These are phyloP conservation scores for Coniochaeta sp. DNA, from an alignment of 2,329 filamentous ascomycete species.

Conservation along the genomic window DNA sequence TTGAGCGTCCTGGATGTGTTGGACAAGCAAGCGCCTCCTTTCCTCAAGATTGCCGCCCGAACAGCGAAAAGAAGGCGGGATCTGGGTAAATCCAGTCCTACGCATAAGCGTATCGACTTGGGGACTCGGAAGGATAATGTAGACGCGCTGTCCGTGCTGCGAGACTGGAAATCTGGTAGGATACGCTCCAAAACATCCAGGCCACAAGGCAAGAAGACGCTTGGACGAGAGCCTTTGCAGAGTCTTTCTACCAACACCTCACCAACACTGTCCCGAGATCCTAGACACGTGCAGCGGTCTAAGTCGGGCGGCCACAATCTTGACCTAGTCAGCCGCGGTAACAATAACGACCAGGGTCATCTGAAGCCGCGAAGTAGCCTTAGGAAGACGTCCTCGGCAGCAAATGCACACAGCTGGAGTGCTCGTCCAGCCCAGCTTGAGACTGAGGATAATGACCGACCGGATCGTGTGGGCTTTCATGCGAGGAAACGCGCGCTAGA, in stretches of 20 bases:
- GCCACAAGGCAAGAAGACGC: conserved; percentile 2
- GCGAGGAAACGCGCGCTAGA: conserved; percentile 48
- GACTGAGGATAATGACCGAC: conserved; percentile 28
- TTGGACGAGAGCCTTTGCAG: conserved; percentile 15
- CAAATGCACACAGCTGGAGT: neutral
- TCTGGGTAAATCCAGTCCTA: conserved; percentile 48
- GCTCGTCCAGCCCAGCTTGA: conserved; percentile 50
- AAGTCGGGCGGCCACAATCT: conserved; percentile 1
- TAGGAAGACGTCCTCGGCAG: neutral
- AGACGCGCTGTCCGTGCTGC: conserved; percentile 45
- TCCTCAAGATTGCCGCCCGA: conserved; percentile 55
- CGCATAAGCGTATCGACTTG: conserved; percentile 50
- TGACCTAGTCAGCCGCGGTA: conserved; percentile 6
- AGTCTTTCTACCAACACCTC: conserved; percentile 12
- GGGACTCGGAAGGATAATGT: conserved; percentile 53
- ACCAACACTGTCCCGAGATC: neutral
- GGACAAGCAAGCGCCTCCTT: conserved; percentile 42
- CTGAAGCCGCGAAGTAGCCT: neutral
- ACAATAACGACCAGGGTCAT: neutral
- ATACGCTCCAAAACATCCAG: conserved; percentile 30
- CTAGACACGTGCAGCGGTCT: neutral
- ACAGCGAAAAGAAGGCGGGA: conserved; percentile 38
- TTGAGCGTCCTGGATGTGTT: conserved; percentile 57
- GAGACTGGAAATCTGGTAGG: conserved; percentile 47
- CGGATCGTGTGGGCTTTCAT: conserved; percentile 33